These are phyloP conservation scores for Panellus pusillus DNA, from an alignment of 768 basidiomycete species.

Conservation along the genomic window DNA sequence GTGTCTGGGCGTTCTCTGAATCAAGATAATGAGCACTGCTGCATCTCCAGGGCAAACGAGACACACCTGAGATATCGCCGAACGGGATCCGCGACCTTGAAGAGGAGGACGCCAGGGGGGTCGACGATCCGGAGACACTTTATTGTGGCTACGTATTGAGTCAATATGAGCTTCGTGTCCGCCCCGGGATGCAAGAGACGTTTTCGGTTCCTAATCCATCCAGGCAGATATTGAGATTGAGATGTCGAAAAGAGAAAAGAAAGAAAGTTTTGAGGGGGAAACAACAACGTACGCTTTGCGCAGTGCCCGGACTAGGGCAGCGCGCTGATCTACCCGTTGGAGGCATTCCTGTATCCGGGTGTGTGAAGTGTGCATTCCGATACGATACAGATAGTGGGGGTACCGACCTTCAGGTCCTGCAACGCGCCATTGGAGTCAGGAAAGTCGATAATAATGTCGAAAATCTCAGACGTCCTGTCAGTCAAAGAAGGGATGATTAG, in stretches of 20 bases:
- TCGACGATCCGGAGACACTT: conserved; percentile 88
- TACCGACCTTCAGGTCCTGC: conserved; percentile 74
- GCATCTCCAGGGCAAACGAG: not conserved
- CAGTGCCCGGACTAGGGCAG: conserved; percentile 71
- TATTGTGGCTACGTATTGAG: conserved; percentile 91
- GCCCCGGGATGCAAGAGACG: conserved; percentile 95
- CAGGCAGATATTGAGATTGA: not conserved
- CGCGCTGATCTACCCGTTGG: conserved; percentile 77
- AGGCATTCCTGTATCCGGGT: conserved; percentile 60
- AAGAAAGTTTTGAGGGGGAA: too few relatives aligned
- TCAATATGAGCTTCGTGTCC: conserved; percentile 87
- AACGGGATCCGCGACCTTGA: conserved; percentile 92
- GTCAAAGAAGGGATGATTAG: not conserved
- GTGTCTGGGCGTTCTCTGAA: conserved; percentile 85
- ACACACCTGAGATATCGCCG: conserved; percentile 80
- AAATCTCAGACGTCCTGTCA: conserved; percentile 75
- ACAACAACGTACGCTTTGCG: conserved; percentile 67
- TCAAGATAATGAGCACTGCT: not conserved
- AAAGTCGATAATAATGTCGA: conserved; percentile 94
- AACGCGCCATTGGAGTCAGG: conserved; percentile 86
- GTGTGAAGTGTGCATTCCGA: not conserved
- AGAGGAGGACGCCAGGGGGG: conserved; percentile 88
- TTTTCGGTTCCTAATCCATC: conserved; percentile 67
- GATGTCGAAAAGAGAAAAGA: not conserved
- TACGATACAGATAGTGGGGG: not conserved